Base-by-base conservation (phyloP, 2,329 filamentous ascomycete genomes). In the Pseudofabraea citricarpa region DNA sequence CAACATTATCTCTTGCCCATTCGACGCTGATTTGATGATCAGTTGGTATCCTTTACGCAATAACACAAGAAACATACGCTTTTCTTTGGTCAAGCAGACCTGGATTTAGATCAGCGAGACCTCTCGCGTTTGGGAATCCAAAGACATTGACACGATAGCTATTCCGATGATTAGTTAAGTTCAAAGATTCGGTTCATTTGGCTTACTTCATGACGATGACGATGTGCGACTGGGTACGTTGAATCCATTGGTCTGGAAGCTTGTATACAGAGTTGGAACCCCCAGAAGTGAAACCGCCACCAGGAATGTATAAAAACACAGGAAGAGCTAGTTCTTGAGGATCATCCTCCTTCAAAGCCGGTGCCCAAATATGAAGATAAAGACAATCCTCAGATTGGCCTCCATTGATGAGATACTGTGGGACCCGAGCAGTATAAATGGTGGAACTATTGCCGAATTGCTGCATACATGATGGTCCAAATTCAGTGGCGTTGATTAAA, bases 1-100 rank as follows among this genome's bases (percentile, higher is more conserved):
- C 70, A 40, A 79, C 73, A 57, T 81, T 81, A 21, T 70, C 63
- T 46, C 67, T 66, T 26, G 83, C 70, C 79, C 79, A 83, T 43
- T 67, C 62, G 19, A 83, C 64, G 10, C 75, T 68, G 15, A 71
- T 55, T 48, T 74, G 69, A 60, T 83, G 79, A 53, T 84, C 80
- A 47, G 70, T 66, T 40, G 83, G 60, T 2, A 82, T 82, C 3
- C 15, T 29, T 29, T 29, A n/a, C 12, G 6, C 21, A 27, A 46
- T 23, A 10, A 16, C 36, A 41, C 26, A 32, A 12, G 41, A 36
- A 42, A 39, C 45, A 59, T 9, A 63, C 46, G 19, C 64, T 61
- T 18, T 26, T 26, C 36, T 39, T 22, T 60, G 52, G 40, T 41
- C 15, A 13, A 41, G 13, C 23, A 41, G 18, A 29, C 39, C 39